Base-by-base conservation (phyloP, 306 rosid genomes). In the Ormosia emarginata region DNA sequence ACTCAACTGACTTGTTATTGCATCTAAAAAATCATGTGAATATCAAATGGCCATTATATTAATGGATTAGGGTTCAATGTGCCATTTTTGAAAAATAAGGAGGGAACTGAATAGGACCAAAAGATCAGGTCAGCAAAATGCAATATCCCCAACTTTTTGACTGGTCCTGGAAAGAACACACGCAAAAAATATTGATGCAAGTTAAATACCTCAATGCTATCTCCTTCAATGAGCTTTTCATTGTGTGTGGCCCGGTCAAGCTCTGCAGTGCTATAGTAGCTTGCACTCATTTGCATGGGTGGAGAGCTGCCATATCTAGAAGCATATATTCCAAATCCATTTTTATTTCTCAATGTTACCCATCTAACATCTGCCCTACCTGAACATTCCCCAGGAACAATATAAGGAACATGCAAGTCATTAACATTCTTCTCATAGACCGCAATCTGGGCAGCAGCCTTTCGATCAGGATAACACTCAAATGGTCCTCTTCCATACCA, bases 401-500 rank as follows among this genome's bases (percentile, higher is more conserved):
- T 89, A 50, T 95, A 95, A 32, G 99, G 99, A 84, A 93, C 97
- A 73, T 95, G 97, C 97, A 95, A 74, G 77, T 93, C 94, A 34
- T 79, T 76, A 30, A 93, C 91, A 47, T 71, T 90, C 75, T 81
- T 75, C 86, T 93, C 92, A 12, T 93, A 93, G 50, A 92, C 74
- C 29, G 85, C 94, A 33, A 93, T 90, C 62, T 90, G 94, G 10
- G 99, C 98, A n/a, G 94, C 92, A 17, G 92, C 97, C 83, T 93
- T 95, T 75, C 99, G 84, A 86, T 93, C 99, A 0, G 97, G 98
- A 85, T 93, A 93, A 65, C 97, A 93, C 86, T 95, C 99, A 49
- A 93, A 92, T 13, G 96, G 99, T 14, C 99, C 99, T 92, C 94
- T 90, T 78, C 99, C 99, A 13, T 93, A 95, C 97, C 99, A 95